Base-by-base conservation (phyloP, 768 basidiomycete species). In the Rhizopogon rudus region DNA sequence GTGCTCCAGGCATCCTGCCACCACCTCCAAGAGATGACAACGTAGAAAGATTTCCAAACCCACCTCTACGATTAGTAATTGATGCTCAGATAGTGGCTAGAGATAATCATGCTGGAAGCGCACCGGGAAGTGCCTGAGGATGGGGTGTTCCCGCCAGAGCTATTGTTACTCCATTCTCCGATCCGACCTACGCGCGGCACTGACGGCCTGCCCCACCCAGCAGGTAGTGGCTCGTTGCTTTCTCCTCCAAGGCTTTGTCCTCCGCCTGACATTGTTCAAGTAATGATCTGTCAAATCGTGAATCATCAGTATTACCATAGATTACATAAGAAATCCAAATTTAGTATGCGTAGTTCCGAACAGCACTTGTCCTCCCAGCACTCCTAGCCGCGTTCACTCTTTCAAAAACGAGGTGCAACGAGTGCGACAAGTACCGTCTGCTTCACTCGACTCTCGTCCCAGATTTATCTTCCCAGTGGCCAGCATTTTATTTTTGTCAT, bases 211-310 rank as follows among this genome's bases (percentile, higher is more conserved):
- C 70, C 66, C 81, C 81, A 81, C 6, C 66, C 63, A 10, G 73
- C 53, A 2, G 84, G 82, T 10, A 81, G 66, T 33, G 79, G 77
- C 59, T 84, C 80, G 7, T 63, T 68, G 10, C 57, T 2, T 40
- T 70, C 76, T 45, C 83, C 83, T 13, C 75, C 76, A 40, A 84
- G 72, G 25, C 77, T 76, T 29, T 75, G 69, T 14, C 83, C 81
- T 51, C 64, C 71, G 25, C 63, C 62, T 29, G 77, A 74, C 78
- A 80, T 81, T 52, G 35, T 55, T 49, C 48, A 16, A 49, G 35
- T 10, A 22, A 37, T 37, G 17, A 48, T 48, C 31, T 48, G 13
- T 7, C 31, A 1, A 22, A 25, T 49, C 46, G 35, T 20, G 20
- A 35, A 17, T 20, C 45, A 7, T 41, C 3, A 20, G 17, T 20